phyloP scores from a whole-genome alignment of 2,329 filamentous ascomycete species.

The Penicillium sp. region DNA sequence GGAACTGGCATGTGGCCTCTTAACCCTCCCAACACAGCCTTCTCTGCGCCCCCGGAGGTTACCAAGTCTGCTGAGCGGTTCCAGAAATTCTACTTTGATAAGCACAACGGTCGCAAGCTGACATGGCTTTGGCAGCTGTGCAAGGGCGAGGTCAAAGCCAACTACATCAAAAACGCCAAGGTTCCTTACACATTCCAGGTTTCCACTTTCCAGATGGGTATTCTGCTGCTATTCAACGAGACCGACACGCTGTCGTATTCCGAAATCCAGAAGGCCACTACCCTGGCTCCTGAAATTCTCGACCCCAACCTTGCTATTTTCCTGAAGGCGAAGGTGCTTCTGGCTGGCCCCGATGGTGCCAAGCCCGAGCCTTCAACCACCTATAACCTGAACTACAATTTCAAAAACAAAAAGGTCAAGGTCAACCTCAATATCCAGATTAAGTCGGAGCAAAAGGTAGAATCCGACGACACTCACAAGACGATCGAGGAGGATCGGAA shows the following conservation, averaged over 20 bases:
- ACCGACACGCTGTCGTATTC: conserved; percentile 81
- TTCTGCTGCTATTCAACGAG: conserved; percentile 92
- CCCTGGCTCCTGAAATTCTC: conserved; percentile 75
- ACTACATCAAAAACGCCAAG: conserved; percentile 86
- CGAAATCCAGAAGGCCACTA: conserved; percentile 79
- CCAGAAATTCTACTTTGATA: conserved; percentile 86
- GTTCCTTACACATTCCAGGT: conserved; percentile 96
- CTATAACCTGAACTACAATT: conserved; percentile 86
- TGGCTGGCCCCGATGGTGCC: conserved; percentile 67
- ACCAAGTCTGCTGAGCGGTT: conserved; percentile 87
- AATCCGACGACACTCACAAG: conserved; percentile 97
- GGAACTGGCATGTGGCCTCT: conserved; percentile 98
- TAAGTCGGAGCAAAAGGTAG: conserved; percentile 93
- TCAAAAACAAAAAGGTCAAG: conserved; percentile 98
- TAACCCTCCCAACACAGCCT: conserved; percentile 80
- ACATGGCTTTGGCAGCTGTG: conserved; percentile 98
- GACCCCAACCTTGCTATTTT: conserved; percentile 85
- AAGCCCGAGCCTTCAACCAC: conserved; percentile 76
- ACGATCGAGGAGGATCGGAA: conserved; percentile 98
- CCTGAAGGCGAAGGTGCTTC: conserved; percentile 87
- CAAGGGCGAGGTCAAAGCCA: conserved; percentile 94
- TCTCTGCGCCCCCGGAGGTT: conserved; percentile 82
- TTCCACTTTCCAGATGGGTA: conserved; percentile 96
- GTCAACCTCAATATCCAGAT: conserved; percentile 94
- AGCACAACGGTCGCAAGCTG: conserved; percentile 93